Evolutionary conservation across 2,329 filamentous ascomycete genomes (phyloP), one percentile per base, ranked within the genome.

Genomic region (Ampelomyces quisqualis): DNA sequence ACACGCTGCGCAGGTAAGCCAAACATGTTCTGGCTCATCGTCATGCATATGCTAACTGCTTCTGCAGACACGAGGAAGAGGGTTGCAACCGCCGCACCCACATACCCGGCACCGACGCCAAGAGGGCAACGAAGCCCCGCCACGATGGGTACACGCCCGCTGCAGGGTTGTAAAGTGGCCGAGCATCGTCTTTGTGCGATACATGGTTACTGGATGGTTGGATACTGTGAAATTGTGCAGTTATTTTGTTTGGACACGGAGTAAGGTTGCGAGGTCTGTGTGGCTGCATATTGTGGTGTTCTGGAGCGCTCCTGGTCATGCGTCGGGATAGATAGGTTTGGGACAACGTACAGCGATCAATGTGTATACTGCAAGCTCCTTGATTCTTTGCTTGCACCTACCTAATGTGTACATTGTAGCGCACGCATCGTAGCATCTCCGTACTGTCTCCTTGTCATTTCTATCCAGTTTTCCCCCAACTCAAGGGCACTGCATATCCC

Each of bases 1-100:
- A 94, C 58, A 93, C 88, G 1, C 73, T 93, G n/a, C 73, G 82
- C 69, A 85, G 88, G 87, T 88, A 70, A 69, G 76, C 47, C 6
- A 7, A 7, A 14, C 13, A 8, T 18, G 5, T 5, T 8, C 9
- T 19, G 4, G 14, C 23, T 14, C 7, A n/a, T 36, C 18, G 19
- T 39, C 31, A 34, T 28, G 23, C 28, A 18, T 6, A 31, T 6
- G 40, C 51, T 66, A 47, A 67, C 40, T 20, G 9, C 18, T 22
- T 13, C 26, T 30, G 27, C 51, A 90, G 86, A 60, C 86, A 90
- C 55, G 82, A 85, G 74, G 84, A 86, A 65, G 85, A 89, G 55
- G 85, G 86, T 10, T 90, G 86, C 61, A 79, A 84, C 9, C 84
- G 80, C 55, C 76, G 85, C 17, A 46, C 49, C 18, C 42, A 62